Evolutionary conservation across 805 yeast species (phyloP), one percentile per base, ranked within the genome.

Genomic region (Hanseniaspora lindneri): DNA sequence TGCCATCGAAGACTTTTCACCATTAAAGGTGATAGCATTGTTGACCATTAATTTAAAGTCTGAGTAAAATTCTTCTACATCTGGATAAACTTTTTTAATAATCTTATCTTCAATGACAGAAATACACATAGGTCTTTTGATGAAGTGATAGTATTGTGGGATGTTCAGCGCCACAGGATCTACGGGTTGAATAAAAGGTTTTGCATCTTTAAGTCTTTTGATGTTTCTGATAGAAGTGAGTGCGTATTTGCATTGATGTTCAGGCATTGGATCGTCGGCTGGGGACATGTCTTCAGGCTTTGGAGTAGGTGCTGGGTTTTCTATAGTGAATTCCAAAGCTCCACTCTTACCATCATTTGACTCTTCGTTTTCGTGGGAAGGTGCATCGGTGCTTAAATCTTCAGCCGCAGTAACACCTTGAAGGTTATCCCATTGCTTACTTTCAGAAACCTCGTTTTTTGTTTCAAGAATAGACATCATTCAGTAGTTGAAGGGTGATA

Each of bases 81-180:
- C 71, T 54, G 74, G 81, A 64, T 88, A 92, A 1, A 85, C 88
- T 58, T 78, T 76, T 7, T 64, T 76, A 35, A 61, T 70, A 34
- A 88, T 66, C 64, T 88, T 89, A 57, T 74, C 76, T 65, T 92
- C 98, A 54, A 92, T 83, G 1, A 96, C 86, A 3, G 88, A 75
- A 29, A 92, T 69, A 63, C 89, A 97, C 96, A 92, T 92, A 34
- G 98, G 98, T 58, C 80, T 71, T 54, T 75, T 72, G 58, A 92
- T 78, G 58, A 76, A 78, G 57, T 86, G 87, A 63, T 80, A 85
- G 63, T 92, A 92, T 54, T 83, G 77, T 3, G 98, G 98, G 49
- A 92, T 83, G 58, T 88, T 86, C 53, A 86, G 75, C 60, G 84
- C 86, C 42, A 82, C 80, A 3, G 76, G 83, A 62, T 92, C 97